A percentile compares a stretch with the other conserved stretches of the same genome.
Evolutionary conservation across 805 yeast species (phyloP).

Genomic region (Candida ponderosae): DNA sequence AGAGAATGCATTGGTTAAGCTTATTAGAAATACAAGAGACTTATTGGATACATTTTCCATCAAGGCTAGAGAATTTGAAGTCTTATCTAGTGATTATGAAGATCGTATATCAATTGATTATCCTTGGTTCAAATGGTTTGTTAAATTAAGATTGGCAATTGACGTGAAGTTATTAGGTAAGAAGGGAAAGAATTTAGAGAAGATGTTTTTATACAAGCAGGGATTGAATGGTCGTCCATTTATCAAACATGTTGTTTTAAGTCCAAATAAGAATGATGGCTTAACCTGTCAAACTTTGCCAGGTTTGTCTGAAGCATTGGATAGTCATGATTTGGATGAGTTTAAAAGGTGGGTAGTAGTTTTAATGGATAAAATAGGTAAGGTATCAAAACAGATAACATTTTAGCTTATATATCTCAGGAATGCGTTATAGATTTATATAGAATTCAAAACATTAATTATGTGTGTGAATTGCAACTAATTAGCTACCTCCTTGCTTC

Average conservation of each 20-base stretch:
- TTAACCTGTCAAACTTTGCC: constrained; percentile 47
- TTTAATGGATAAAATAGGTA: no score
- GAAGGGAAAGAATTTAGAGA: constrained; percentile 46
- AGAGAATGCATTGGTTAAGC: neutral
- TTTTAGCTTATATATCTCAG: no score
- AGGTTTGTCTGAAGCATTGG: constrained; percentile 48
- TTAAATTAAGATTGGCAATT: constrained; percentile 52
- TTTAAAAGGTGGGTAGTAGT: no score
- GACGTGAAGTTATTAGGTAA: constrained; percentile 46
- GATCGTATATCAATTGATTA: constrained; percentile 51
- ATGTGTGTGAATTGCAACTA: no score
- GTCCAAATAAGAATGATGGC: constrained; percentile 49
- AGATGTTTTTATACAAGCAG: constrained; percentile 38
- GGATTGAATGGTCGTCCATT: constrained; percentile 46
- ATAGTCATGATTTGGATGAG: constrained; percentile 32
- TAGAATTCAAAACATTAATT: no score
- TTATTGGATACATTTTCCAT: constrained; percentile 2
- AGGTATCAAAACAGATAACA: no score
- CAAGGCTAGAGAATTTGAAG: constrained; percentile 33
- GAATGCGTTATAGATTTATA: no score
- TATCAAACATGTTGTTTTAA: constrained; percentile 59
- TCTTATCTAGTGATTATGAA: constrained; percentile 37
- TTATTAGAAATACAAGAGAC: constrained; percentile 4
- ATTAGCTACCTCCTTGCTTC: no score
- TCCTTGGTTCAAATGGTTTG: constrained; percentile 66